These are phyloP conservation scores for Colletotrichum liriopes DNA, from an alignment of 2,329 filamentous ascomycete species.

Conservation along the genomic window DNA sequence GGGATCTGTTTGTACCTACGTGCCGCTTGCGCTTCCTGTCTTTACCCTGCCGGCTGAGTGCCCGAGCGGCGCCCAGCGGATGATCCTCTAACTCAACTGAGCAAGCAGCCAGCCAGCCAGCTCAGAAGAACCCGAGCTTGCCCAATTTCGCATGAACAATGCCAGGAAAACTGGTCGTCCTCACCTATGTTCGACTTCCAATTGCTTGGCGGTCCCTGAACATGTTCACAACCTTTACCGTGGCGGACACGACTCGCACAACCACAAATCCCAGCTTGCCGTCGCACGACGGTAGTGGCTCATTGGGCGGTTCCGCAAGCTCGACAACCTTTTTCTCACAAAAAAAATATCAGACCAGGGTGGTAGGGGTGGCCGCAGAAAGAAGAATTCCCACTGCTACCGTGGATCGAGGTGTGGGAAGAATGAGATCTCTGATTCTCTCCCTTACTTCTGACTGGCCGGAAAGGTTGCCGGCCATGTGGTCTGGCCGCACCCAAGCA, in stretches of 20 bases:
- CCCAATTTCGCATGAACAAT: background rate
- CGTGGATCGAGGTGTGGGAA: constrained; percentile 41
- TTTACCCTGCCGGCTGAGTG: constrained; percentile 17
- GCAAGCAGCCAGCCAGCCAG: constrained; percentile 3
- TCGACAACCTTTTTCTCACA: constrained; percentile 12
- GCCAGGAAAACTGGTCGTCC: background rate
- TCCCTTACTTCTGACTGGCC: constrained; percentile 29
- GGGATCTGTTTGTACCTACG: background rate
- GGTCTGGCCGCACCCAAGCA: constrained; percentile 18
- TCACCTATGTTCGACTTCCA: background rate
- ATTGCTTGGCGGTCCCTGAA: background rate
- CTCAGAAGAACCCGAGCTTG: background rate
- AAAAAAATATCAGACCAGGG: constrained; percentile 37
- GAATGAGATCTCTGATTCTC: constrained; percentile 36
- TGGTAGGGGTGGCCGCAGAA: constrained; percentile 26
- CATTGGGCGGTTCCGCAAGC: constrained; percentile 9
- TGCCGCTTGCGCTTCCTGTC: constrained; percentile 2
- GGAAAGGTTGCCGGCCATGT: constrained; percentile 4
- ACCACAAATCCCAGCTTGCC: background rate
- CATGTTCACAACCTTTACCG: background rate
- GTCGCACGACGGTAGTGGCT: constrained; percentile 1
- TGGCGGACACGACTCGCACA: constrained; percentile 13
- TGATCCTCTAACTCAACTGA: constrained; percentile 22
- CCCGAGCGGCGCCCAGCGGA: constrained; percentile 27
- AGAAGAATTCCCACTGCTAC: constrained; percentile 35